Evolutionary conservation across 1,139 yeast genomes (phyloP).

Genomic region (Pneumocystis sp.): DNA sequence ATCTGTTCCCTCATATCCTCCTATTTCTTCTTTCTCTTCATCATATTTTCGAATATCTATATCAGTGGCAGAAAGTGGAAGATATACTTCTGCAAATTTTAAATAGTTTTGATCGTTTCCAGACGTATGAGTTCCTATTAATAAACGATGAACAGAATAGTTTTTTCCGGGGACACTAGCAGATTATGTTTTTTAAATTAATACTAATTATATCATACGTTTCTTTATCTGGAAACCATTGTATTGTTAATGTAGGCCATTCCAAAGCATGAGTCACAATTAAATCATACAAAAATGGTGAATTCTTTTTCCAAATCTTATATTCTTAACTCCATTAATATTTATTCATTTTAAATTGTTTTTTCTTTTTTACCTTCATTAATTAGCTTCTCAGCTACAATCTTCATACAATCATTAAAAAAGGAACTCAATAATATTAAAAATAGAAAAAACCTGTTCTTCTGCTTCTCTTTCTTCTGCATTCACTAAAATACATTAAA

Average conservation of each 20-base stretch:
- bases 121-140: slow-evolving; percentile 79
- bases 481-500: neutral
- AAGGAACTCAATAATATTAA: neutral
- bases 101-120: slow-evolving; percentile 65
- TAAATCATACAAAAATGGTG: slow-evolving; percentile 74
- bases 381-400: slow-evolving; percentile 3
- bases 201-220: slow-evolving; percentile 8
- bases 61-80: slow-evolving; percentile 33
- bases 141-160: slow-evolving; percentile 27
- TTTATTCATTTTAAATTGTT: slow-evolving; percentile 5
- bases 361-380: slow-evolving; percentile 2
- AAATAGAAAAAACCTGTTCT: neutral
- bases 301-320: slow-evolving; percentile 89
- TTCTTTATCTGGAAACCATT: slow-evolving; percentile 32
- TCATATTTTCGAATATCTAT: slow-evolving; percentile 25
- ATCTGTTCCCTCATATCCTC: slow-evolving; percentile 20
- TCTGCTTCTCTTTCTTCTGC: neutral
- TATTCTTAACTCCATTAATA: slow-evolving; percentile 33
- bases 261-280: slow-evolving; percentile 54
- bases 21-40: slow-evolving; percentile 23
- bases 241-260: slow-evolving; percentile 37
- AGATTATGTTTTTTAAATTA: neutral
- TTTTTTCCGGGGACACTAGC: slow-evolving; percentile 15
- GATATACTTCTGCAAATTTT: slow-evolving; percentile 56
- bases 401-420: neutral